Evolutionary conservation across 2,329 filamentous ascomycete species (phyloP).

Genomic region (Pleurostoma richardsiae): DNA sequence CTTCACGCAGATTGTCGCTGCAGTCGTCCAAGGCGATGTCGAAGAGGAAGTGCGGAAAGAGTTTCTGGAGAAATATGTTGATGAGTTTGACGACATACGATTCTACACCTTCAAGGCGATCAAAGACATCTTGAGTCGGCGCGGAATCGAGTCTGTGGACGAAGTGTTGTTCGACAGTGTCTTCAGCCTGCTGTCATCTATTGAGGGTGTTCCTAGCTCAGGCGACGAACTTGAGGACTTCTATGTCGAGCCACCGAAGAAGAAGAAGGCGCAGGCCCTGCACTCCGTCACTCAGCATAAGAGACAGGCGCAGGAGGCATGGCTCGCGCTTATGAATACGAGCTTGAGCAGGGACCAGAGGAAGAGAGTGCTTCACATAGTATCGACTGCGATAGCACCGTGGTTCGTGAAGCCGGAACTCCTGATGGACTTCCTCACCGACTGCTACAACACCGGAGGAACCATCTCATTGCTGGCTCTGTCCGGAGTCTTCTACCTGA

Average conservation of each 20-base stretch:
- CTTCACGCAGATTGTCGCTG: slow-evolving; percentile 59
- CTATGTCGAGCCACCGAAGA: slow-evolving; percentile 55
- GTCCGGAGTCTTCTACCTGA: slow-evolving; percentile 91
- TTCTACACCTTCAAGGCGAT: slow-evolving; percentile 76
- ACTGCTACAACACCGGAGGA: slow-evolving; percentile 83
- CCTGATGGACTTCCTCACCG: slow-evolving; percentile 94
- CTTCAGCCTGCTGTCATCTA: slow-evolving; percentile 57
- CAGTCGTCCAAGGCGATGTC: slow-evolving; percentile 53
- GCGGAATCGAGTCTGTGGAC: slow-evolving; percentile 15
- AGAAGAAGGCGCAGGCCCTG: slow-evolving; percentile 63
- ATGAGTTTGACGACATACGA: slow-evolving; percentile 77
- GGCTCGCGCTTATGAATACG: slow-evolving; percentile 71
- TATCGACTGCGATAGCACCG: slow-evolving; percentile 74
- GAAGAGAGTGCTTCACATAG: slow-evolving; percentile 70
- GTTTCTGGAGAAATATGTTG: slow-evolving; percentile 73
- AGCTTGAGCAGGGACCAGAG: slow-evolving; percentile 67
- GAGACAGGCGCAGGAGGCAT: slow-evolving; percentile 77
- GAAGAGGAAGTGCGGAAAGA: slow-evolving; percentile 60
- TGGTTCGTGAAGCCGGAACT: slow-evolving; percentile 88
- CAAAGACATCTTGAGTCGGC: slow-evolving; percentile 16
- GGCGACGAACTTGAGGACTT: slow-evolving; percentile 64
- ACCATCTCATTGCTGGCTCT: slow-evolving; percentile 83
- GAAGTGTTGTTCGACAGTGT: slow-evolving; percentile 47
- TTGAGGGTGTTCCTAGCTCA: slow-evolving; percentile 67
- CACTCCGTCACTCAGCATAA: slow-evolving; percentile 67